Base-by-base conservation (phyloP, 768 basidiomycete genomes). In the Gymnopilus junonius region DNA sequence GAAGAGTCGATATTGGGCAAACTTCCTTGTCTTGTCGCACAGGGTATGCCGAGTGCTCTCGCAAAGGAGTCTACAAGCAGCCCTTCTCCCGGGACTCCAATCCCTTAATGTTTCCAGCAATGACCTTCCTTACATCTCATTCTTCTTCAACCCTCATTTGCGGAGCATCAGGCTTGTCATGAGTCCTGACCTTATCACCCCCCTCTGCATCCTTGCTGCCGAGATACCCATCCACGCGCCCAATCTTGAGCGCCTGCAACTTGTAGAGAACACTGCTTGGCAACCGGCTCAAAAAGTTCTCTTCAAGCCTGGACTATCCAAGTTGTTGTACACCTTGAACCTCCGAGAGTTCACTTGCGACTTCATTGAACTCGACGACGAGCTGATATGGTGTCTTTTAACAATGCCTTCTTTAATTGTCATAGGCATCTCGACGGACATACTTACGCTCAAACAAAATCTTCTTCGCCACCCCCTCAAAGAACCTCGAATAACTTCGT, bases 341-440 rank as follows among this genome's bases (percentile, higher is more conserved):
- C 45, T 65, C 7, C 42, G 59, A 21, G 61, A 55, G 17, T 65
- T 65, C 27, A 23, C 8, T 12, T 65, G 65, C 37, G 45, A 55
- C 29, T 62, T 57, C 42, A 11, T 65, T 15, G 39, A 51, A 17
- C 40, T 65, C 5, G 35, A 23, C 12, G 57, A 46, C 50, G 42
- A 43, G 6, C 42, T 51, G 8, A 25, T 54, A 10, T 17, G 55
- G 11, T 21, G 14, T 4, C 35, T 65, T 20, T 21, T 65, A 23
- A n/a, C 27, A 12, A 62, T 62, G 65, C 65, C 61, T 10, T 32
- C 7, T 25, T 21, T 62, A 17, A 29, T 15, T 20, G 54, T 23
- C n/a, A 7, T 65, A 21, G n/a, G 14, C 8, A 59, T 59, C 34
- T 23, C 23, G 6, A 40, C 46, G 4, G n/a, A 21, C 14, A 12